Conservation (phyloP, 2,329 filamentous ascomycete species). For the Kalaharituber pfeilii region DNA sequence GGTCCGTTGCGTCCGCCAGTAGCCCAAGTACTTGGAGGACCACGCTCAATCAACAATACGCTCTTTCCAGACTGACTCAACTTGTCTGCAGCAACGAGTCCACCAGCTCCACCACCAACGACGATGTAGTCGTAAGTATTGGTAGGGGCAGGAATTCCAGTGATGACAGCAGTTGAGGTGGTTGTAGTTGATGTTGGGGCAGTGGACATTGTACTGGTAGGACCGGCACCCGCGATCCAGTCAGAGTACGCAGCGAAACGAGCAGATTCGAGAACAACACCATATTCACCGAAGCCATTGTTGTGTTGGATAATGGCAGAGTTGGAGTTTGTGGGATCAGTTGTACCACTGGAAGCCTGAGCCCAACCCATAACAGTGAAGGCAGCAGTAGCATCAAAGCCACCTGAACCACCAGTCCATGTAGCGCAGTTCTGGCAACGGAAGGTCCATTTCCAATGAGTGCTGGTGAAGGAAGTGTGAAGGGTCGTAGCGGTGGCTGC, state of each 20-base stretch:
- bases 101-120: slow-evolving; percentile 44
- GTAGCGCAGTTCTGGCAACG: slow-evolving; percentile 33
- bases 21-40: slow-evolving; percentile 42
- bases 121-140: slow-evolving; percentile 46
- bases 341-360: slow-evolving; percentile 26
- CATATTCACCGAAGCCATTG: slow-evolving; percentile 35
- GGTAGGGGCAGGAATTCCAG: slow-evolving; percentile 27
- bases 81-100: slow-evolving; percentile 38
- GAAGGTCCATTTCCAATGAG: slow-evolving; percentile 39
- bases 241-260: not conserved
- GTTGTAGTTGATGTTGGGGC: slow-evolving; percentile 20
- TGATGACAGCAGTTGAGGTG: slow-evolving; percentile 25
- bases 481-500: slow-evolving; percentile 32
- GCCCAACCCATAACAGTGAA: slow-evolving; percentile 29
- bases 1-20: slow-evolving; percentile 43
- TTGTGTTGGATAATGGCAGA: slow-evolving; percentile 29
- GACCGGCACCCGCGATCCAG: not conserved
- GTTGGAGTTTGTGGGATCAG: slow-evolving; percentile 24
- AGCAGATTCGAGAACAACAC: slow-evolving; percentile 30
- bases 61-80: slow-evolving; percentile 35
- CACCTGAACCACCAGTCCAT: slow-evolving; percentile 32
- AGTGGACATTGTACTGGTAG: slow-evolving; percentile 9
- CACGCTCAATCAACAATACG: slow-evolving; percentile 30
- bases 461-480: slow-evolving; percentile 36
- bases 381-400: slow-evolving; percentile 22